These are phyloP conservation scores for Tothia fuscella DNA, from an alignment of 2,329 filamentous ascomycete genomes.

Conservation along the genomic window DNA sequence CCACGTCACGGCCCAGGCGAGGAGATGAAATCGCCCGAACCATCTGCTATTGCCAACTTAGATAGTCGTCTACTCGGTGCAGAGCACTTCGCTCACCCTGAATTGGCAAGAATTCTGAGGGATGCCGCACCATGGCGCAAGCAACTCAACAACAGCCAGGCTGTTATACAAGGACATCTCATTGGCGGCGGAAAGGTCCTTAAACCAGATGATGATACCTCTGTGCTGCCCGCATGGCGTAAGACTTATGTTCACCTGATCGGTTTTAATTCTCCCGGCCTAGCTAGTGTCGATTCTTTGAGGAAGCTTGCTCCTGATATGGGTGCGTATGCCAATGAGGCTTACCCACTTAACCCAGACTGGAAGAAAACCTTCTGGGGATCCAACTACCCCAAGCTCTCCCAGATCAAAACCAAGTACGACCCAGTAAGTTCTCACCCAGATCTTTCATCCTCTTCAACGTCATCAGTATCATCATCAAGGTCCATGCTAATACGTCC, in stretches of 20 bases:
- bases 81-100: not conserved
- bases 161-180: slow-evolving; percentile 5
- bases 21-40: not conserved
- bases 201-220: slow-evolving; percentile 6
- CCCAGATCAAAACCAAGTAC: slow-evolving; percentile 10
- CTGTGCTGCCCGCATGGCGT: slow-evolving; percentile 6
- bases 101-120: slow-evolving; percentile 4
- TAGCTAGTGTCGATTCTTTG: not conserved
- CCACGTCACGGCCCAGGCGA: slow-evolving; percentile 2
- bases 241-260: slow-evolving; percentile 3
- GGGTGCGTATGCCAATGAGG: slow-evolving; percentile 9
- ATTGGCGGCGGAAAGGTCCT: slow-evolving; percentile 2
- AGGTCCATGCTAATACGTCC: too few species aligned
- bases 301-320: slow-evolving; percentile 6
- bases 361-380: slow-evolving; percentile 12
- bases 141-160: not conserved
- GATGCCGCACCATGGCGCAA: not conserved
- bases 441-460: too few species aligned
- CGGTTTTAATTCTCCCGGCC: not conserved
- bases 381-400: slow-evolving; percentile 9
- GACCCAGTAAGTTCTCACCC: too few species aligned
- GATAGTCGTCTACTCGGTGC: slow-evolving; percentile 9
- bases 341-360: slow-evolving; percentile 6
- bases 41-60: not conserved
- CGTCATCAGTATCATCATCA: too few species aligned